These are phyloP conservation scores for Beauveria sp. DNA, from an alignment of 2,329 filamentous ascomycete genomes.

Conservation along the genomic window DNA sequence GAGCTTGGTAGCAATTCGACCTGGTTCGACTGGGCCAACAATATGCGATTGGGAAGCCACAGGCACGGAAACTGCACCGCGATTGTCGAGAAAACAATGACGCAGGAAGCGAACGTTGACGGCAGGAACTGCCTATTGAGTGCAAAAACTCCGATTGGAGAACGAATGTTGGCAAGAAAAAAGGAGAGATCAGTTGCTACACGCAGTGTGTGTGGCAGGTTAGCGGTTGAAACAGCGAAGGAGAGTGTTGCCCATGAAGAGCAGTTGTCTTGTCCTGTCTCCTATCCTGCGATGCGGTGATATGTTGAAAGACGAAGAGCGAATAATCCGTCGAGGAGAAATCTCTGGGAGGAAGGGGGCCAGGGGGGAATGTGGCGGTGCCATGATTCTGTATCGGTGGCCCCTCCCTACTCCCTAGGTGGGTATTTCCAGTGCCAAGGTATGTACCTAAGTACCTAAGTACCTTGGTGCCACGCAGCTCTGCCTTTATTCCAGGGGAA, in stretches of 20 bases:
- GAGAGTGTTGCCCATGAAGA: slow-evolving; percentile 9
- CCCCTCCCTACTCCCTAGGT: not conserved
- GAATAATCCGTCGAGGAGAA: not conserved
- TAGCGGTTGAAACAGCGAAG: not conserved
- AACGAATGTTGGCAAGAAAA: slow-evolving; percentile 19
- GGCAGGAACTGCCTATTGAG: slow-evolving; percentile 7
- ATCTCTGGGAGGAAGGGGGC: slow-evolving; percentile 9
- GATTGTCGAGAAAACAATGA: not conserved
- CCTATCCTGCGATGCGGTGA: slow-evolving; percentile 4
- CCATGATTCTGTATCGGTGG: slow-evolving; percentile 3
- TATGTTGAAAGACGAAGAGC: not conserved
- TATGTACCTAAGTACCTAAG: not conserved
- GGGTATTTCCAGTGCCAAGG: not conserved
- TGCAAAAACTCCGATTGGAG: not conserved
- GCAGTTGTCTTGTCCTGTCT: slow-evolving; percentile 8
- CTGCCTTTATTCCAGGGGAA: not conserved
- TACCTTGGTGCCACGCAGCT: not conserved
- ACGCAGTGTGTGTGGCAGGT: not conserved
- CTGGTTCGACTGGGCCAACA: not conserved
- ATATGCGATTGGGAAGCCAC: not conserved
- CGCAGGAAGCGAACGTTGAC: slow-evolving; percentile 1
- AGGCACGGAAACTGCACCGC: not conserved
- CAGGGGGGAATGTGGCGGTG: slow-evolving; percentile 14
- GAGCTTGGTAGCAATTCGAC: not conserved
- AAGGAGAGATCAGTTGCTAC: not conserved